These are phyloP conservation scores for Trichoderma erinaceum DNA, from an alignment of 495 filamentous ascomycete species.

Conservation along the genomic window DNA sequence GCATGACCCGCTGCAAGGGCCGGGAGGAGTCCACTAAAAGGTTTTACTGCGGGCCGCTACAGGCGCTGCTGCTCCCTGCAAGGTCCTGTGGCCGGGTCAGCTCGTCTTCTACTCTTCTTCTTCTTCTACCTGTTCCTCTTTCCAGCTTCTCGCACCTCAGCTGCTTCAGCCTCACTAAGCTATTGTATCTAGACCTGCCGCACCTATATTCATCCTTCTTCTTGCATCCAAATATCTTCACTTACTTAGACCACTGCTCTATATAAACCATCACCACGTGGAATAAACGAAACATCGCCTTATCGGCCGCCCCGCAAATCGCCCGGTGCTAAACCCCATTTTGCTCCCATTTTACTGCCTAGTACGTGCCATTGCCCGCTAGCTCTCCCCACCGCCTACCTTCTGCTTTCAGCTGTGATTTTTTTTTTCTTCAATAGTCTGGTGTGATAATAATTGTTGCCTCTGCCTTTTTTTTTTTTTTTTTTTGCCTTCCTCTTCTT, in stretches of 20 bases:
- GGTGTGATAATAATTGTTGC: not conserved
- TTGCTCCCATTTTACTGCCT: not conserved
- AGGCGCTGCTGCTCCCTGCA: not conserved
- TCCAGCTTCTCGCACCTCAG: not conserved
- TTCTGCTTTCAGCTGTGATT: constrained; percentile 5
- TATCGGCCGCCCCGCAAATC: not conserved
- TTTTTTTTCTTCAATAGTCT: not conserved
- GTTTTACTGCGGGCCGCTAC: not conserved
- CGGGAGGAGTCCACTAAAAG: not conserved
- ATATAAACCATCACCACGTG: too few relatives aligned
- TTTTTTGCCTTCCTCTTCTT: not conserved
- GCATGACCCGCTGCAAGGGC: constrained; percentile 6
- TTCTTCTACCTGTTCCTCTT: not conserved
- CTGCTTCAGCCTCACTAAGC: not conserved
- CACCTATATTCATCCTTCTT: too few relatives aligned
- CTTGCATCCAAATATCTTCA: too few relatives aligned
- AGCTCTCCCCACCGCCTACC: constrained; percentile 2
- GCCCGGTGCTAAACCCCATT: not conserved
- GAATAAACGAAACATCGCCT: too few relatives aligned
- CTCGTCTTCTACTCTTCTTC: not conserved
- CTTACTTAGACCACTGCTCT: too few relatives aligned
- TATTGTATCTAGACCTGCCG: not conserved
- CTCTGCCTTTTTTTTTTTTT: not conserved
- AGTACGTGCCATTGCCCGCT: not conserved
- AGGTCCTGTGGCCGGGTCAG: not conserved